phyloP scores from a whole-genome alignment of 1,139 yeast species.

The Geotrichum candidum region DNA sequence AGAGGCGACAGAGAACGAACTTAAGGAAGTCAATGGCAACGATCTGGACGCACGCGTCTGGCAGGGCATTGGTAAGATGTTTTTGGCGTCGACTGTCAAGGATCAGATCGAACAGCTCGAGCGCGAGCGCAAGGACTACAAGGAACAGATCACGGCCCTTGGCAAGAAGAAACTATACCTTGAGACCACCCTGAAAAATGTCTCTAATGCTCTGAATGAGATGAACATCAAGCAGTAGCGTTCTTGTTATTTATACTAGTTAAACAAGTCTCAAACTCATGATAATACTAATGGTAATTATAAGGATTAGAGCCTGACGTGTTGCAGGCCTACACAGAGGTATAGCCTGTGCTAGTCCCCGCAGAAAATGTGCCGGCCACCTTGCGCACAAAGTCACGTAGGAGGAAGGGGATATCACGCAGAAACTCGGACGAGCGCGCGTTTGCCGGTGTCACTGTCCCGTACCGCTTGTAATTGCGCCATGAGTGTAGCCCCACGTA shows the following conservation, averaged over 20 bases:
- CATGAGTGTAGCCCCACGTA: constrained; percentile 79
- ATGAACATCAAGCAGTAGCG: constrained; percentile 23
- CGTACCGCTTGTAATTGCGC: constrained; percentile 45
- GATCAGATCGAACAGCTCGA: constrained; percentile 47
- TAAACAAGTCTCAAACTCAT: constrained; percentile 1
- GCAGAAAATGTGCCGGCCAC: constrained; percentile 66
- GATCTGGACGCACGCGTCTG: constrained; percentile 49
- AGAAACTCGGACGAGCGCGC: constrained; percentile 47
- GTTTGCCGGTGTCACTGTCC: constrained; percentile 34
- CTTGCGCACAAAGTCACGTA: constrained; percentile 70
- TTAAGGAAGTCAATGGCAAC: constrained; percentile 41
- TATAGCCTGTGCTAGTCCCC: constrained; percentile 75
- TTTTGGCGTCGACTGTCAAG: constrained; percentile 36
- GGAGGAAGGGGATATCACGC: constrained; percentile 69
- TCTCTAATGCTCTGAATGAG: constrained; percentile 57
- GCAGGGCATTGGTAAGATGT: constrained; percentile 79
- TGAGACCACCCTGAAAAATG: constrained; percentile 71
- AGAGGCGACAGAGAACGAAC: constrained; percentile 50
- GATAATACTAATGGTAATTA: constrained; percentile 10
- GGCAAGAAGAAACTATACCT: constrained; percentile 65
- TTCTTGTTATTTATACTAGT: constrained; percentile 8
- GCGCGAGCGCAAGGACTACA: constrained; percentile 48
- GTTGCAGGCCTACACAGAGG: constrained; percentile 59
- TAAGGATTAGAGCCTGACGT: background rate
- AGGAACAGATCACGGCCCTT: constrained; percentile 56